Percentiles rank a stretch among this genome's conserved stretches.
Evolutionary conservation across 352 stramenopile species (phyloP).

Genomic region (Globisporangium nagaii): DNA sequence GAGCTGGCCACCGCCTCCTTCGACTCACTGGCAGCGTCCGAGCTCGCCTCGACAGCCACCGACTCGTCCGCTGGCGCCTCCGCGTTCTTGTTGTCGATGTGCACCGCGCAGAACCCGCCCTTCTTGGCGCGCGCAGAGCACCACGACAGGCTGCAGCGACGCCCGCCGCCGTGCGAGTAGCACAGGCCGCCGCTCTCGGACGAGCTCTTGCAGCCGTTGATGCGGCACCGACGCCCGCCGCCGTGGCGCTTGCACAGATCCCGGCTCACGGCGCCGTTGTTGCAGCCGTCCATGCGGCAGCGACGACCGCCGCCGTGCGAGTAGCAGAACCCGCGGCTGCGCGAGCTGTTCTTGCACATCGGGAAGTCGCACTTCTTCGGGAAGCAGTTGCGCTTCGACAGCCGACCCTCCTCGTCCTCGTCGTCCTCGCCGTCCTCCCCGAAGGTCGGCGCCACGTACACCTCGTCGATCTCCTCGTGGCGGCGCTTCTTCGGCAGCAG

Average conservation of each 20-base stretch:
- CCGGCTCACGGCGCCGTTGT: slow-evolving; percentile 69
- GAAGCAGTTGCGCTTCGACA: slow-evolving; percentile 53
- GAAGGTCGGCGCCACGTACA: background rate
- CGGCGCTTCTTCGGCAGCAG: slow-evolving; percentile 22
- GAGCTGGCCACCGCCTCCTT: background rate
- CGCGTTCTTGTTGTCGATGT: slow-evolving; percentile 32
- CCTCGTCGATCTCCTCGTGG: slow-evolving; percentile 13
- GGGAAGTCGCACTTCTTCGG: slow-evolving; percentile 83
- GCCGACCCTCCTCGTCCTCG: slow-evolving; percentile 6
- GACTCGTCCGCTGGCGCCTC: slow-evolving; percentile 7
- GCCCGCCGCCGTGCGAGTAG: slow-evolving; percentile 70
- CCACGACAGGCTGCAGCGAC: slow-evolving; percentile 59
- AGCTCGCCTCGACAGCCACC: no score
- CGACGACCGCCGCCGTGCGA: slow-evolving; percentile 61
- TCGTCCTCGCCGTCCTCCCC: slow-evolving; percentile 3
- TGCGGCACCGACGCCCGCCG: slow-evolving; percentile 59
- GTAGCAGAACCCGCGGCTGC: slow-evolving; percentile 77
- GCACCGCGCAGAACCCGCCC: slow-evolving; percentile 58
- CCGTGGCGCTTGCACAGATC: slow-evolving; percentile 81
- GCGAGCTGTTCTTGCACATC: slow-evolving; percentile 80
- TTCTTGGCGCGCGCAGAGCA: slow-evolving; percentile 74
- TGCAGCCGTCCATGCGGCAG: slow-evolving; percentile 59
- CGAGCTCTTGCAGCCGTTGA: slow-evolving; percentile 65
- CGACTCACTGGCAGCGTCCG: no score
- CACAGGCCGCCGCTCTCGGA: slow-evolving; percentile 67